These are phyloP conservation scores for Gracilaria caudata DNA, from an alignment of 23 red algal species.

Conservation along the genomic window DNA sequence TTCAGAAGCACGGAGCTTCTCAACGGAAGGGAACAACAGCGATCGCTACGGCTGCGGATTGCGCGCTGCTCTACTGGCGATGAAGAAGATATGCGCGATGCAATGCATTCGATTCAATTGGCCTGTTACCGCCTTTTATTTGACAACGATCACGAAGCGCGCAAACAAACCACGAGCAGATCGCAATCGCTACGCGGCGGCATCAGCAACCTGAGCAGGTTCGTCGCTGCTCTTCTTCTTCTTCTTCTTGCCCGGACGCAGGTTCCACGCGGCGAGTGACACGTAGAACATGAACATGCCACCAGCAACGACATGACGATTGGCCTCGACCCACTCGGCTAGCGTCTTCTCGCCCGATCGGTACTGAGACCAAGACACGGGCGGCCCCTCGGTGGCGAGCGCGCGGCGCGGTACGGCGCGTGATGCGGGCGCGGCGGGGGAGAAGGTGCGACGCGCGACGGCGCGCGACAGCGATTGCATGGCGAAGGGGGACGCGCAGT, in stretches of 20 bases:
- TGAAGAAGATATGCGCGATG: too few relatives aligned
- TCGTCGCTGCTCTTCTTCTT: too few relatives aligned
- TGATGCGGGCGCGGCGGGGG: not conserved
- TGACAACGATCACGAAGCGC: too few relatives aligned
- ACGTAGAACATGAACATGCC: conserved; percentile 56
- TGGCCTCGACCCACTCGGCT: conserved; percentile 70
- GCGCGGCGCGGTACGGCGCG: not conserved
- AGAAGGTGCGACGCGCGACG: not conserved
- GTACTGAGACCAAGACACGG: conserved; percentile 76
- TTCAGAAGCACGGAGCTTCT: too few relatives aligned
- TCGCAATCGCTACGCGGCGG: too few relatives aligned
- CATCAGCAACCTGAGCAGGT: not conserved
- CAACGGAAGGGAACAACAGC: too few relatives aligned
- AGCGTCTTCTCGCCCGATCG: conserved; percentile 60
- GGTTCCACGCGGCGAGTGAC: conserved; percentile 53
- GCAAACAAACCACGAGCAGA: too few relatives aligned
- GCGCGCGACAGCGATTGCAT: conserved; percentile 17
- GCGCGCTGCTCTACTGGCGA: too few relatives aligned
- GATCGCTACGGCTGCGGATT: too few relatives aligned
- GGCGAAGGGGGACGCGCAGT: not conserved
- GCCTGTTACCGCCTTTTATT: too few relatives aligned
- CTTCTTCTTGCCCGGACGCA: conserved; percentile 38
- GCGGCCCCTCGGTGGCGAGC: conserved; percentile 50
- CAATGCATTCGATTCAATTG: too few relatives aligned
- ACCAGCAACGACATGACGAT: conserved; percentile 57